Conservation (phyloP, 2,329 filamentous ascomycete genomes). For the Colletotrichum navitas region DNA sequence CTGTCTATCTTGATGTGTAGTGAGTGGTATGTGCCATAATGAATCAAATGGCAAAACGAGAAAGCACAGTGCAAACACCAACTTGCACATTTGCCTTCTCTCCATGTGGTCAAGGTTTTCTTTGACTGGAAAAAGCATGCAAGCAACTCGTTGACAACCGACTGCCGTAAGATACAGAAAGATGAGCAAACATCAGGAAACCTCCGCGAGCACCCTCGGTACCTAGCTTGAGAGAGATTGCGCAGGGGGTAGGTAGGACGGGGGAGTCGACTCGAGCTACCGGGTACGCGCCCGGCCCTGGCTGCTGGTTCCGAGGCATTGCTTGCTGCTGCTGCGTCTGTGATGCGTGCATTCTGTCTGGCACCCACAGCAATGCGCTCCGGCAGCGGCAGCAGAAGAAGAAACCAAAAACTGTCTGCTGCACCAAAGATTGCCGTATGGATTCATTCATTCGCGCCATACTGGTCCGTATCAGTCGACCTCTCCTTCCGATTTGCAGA, state of each 20-base stretch:
- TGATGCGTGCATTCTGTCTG: constrained; percentile 3
- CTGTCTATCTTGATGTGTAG: too few species aligned
- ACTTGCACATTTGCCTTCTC: background rate
- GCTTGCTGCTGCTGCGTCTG: constrained; percentile 4
- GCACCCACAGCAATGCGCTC: constrained; percentile 13
- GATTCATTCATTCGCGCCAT: background rate
- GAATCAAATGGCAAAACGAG: background rate
- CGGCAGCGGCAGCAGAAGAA: constrained; percentile 29
- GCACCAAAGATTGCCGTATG: background rate
- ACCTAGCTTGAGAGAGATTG: background rate
- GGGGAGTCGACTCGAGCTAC: constrained; percentile 24
- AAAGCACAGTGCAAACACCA: background rate
- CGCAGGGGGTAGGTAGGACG: background rate
- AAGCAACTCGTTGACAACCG: background rate
- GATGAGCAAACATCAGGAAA: background rate
- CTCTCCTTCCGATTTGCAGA: background rate
- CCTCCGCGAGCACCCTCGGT: background rate
- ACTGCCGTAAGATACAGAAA: background rate
- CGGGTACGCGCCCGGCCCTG: constrained; percentile 1
- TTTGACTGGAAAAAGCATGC: background rate
- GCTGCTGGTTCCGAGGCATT: constrained; percentile 18
- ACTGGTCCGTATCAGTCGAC: background rate
- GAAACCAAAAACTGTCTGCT: constrained; percentile 9
- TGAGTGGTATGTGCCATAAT: background rate
- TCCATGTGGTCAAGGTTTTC: background rate